Evolutionary conservation across 305 asterid species (phyloP).

Genomic region (Withania somnifera): DNA sequence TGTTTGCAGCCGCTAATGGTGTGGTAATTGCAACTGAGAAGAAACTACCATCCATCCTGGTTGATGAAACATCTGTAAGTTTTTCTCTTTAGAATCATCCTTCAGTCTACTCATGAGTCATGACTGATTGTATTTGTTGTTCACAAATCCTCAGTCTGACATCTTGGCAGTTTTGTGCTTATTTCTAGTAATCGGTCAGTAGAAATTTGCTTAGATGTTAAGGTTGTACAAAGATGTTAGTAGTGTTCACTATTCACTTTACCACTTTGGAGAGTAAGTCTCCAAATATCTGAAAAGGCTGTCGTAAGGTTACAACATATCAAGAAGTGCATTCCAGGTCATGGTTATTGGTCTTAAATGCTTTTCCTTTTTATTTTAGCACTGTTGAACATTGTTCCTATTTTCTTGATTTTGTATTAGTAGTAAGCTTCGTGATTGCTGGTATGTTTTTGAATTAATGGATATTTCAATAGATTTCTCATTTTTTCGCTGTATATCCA

Average conservation of each 20-base stretch:
- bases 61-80: constrained; percentile 95
- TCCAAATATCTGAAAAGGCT: not conserved
- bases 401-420: not conserved
- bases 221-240: not conserved
- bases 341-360: not conserved
- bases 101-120: not conserved
- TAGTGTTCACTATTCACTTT: not conserved
- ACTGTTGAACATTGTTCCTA: not conserved
- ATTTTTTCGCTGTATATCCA: not conserved
- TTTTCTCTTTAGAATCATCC: not conserved
- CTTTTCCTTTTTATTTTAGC: not conserved
- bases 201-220: not conserved
- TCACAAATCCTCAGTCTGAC: not conserved
- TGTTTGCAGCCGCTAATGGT: constrained; percentile 85
- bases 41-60: constrained; percentile 90
- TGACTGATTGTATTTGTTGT: not conserved
- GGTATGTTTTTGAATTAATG: not conserved
- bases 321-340: not conserved
- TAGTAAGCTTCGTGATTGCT: not conserved
- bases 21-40: constrained; percentile 98
- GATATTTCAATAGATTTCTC: not conserved
- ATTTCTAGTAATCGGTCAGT: not conserved
- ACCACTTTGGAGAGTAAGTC: not conserved
- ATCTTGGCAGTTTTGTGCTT: not conserved
- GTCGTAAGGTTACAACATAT: not conserved